Conservation (phyloP, 768 basidiomycete genomes). For the Lentinus brumalis region DNA sequence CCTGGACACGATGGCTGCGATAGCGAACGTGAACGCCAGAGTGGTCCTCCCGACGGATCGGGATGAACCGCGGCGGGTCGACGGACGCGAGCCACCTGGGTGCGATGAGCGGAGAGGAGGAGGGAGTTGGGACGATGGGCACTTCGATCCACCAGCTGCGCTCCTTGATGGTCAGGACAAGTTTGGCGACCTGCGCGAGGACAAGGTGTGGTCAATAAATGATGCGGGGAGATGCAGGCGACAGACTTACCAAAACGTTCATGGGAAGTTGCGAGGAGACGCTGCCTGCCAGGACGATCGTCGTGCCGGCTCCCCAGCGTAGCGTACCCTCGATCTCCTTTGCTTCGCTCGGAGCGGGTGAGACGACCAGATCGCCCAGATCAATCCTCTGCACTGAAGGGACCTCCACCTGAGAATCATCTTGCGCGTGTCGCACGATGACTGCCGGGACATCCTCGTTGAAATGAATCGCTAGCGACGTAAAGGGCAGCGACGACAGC, state of each 20-base stretch:
- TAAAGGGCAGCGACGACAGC: constrained; percentile 62
- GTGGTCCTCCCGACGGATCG: constrained; percentile 48
- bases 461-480: constrained; percentile 61
- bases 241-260: constrained; percentile 51
- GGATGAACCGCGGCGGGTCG: constrained; percentile 54
- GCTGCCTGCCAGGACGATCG: constrained; percentile 62
- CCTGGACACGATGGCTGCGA: constrained; percentile 57
- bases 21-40: constrained; percentile 58
- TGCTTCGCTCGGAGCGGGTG: constrained; percentile 15
- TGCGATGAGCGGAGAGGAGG: constrained; percentile 32
- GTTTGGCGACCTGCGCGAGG: constrained; percentile 37
- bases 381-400: constrained; percentile 44
- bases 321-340: constrained; percentile 44
- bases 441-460: constrained; percentile 51
- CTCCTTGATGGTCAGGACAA: constrained; percentile 56
- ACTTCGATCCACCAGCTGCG: constrained; percentile 71
- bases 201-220: background rate
- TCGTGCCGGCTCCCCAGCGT: constrained; percentile 57
- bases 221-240: background rate
- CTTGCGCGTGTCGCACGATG: constrained; percentile 46
- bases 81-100: constrained; percentile 62
- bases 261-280: constrained; percentile 52
- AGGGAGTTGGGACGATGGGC: constrained; percentile 43
- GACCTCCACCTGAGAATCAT: constrained; percentile 5
- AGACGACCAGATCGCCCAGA: constrained; percentile 40